Evolutionary conservation across 2,329 filamentous ascomycete genomes (phyloP).

Genomic region (Furcasterigmium sp.): DNA sequence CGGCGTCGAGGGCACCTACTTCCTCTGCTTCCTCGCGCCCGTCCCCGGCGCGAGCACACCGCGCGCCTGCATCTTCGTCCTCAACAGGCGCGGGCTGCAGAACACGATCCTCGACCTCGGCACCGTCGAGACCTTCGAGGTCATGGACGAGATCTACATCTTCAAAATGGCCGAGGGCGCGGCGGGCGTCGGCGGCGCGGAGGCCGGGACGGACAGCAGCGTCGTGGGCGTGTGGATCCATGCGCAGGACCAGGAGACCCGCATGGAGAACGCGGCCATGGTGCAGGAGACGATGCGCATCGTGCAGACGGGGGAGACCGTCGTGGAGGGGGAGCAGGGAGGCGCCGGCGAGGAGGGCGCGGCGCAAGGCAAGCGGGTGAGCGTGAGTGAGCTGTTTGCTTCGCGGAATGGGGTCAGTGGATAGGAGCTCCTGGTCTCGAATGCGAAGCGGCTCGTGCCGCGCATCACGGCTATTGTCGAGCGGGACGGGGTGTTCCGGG

Average conservation of each 20-base stretch:
- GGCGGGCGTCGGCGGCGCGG: constrained; percentile 15
- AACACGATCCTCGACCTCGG: constrained; percentile 66
- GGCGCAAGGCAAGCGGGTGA: constrained; percentile 24
- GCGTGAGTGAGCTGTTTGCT: constrained; percentile 39
- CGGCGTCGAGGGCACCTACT: constrained; percentile 81
- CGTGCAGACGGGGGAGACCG: constrained; percentile 13
- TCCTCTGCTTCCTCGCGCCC: constrained; percentile 66
- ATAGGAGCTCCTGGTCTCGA: constrained; percentile 6
- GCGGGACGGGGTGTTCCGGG: neutral
- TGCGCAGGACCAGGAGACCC: constrained; percentile 39
- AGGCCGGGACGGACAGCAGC: constrained; percentile 22
- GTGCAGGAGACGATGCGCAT: constrained; percentile 37
- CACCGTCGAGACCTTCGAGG: constrained; percentile 57
- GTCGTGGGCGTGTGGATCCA: constrained; percentile 53
- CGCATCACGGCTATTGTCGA: neutral
- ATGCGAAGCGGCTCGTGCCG: neutral
- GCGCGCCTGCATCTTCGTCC: constrained; percentile 59
- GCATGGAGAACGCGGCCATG: constrained; percentile 32
- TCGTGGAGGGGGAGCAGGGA: constrained; percentile 5
- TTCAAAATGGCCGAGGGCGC: constrained; percentile 33
- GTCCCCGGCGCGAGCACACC: constrained; percentile 26
- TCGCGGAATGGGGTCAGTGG: constrained; percentile 15
- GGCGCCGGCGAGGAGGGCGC: constrained; percentile 8
- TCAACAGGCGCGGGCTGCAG: constrained; percentile 66
- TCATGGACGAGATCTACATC: constrained; percentile 50